Conservation (phyloP, 768 basidiomycete genomes). For the Favolaschia claudopus region DNA sequence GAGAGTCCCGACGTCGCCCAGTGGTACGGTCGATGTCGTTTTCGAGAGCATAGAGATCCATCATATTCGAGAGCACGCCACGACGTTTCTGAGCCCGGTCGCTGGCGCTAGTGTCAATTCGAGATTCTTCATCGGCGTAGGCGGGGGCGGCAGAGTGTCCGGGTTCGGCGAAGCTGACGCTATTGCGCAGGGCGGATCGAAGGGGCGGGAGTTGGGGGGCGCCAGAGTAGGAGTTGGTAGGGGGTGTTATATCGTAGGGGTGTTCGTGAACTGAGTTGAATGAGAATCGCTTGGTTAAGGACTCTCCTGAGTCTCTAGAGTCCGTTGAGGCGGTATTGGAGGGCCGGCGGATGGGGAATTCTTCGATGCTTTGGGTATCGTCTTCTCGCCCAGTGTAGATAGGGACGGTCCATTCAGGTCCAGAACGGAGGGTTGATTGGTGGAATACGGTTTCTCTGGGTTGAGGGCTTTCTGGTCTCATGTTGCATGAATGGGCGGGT, state of each 20-base stretch:
- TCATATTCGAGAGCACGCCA: slow-evolving; percentile 58
- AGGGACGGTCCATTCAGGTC: slow-evolving; percentile 37
- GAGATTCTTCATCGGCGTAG: slow-evolving; percentile 29
- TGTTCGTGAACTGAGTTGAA: slow-evolving; percentile 67
- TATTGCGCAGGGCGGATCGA: slow-evolving; percentile 37
- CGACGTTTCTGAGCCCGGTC: slow-evolving; percentile 48
- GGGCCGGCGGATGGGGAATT: slow-evolving; percentile 37
- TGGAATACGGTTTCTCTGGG: slow-evolving; percentile 16
- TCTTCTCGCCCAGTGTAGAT: slow-evolving; percentile 28
- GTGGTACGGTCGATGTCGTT: slow-evolving; percentile 22
- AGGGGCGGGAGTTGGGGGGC: slow-evolving; percentile 29
- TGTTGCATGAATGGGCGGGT: background rate
- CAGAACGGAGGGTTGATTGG: slow-evolving; percentile 24
- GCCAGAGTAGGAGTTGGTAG: slow-evolving; percentile 49
- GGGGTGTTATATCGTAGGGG: slow-evolving; percentile 67
- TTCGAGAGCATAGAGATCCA: slow-evolving; percentile 58
- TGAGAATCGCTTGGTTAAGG: slow-evolving; percentile 50
- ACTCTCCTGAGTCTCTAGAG: slow-evolving; percentile 21
- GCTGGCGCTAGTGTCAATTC: slow-evolving; percentile 33
- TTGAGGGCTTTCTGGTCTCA: slow-evolving; percentile 8
- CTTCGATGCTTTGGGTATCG: slow-evolving; percentile 29
- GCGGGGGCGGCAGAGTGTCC: slow-evolving; percentile 33
- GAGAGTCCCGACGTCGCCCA: background rate
- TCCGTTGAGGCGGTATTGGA: slow-evolving; percentile 19
- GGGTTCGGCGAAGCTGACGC: slow-evolving; percentile 53